These are phyloP conservation scores for Cryptococcus sp. DNA, from an alignment of 1,284 basidiomycete genomes.

Conservation along the genomic window DNA sequence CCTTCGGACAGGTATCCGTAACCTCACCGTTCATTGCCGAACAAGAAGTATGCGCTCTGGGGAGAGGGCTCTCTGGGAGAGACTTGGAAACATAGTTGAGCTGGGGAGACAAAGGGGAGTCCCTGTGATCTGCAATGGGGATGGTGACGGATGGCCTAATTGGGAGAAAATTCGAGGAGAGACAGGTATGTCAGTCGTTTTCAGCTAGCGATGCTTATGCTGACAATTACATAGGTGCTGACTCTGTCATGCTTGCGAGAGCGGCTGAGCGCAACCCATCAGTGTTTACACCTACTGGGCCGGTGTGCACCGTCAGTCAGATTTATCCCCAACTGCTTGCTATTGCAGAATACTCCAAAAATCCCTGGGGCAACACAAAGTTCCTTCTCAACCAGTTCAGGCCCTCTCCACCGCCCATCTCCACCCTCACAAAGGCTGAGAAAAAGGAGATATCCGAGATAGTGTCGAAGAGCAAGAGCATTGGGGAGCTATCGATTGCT, in stretches of 20 bases:
- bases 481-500: conserved; percentile 59
- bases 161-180: conserved; percentile 67
- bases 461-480: conserved; percentile 64
- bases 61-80: conserved; percentile 73
- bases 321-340: conserved; percentile 71
- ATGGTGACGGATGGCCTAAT: conserved; percentile 77
- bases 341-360: conserved; percentile 65
- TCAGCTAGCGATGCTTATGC: conserved; percentile 2
- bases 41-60: conserved; percentile 87
- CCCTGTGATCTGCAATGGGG: conserved; percentile 90
- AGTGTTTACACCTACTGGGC: conserved; percentile 70
- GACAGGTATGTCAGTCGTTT: conserved; percentile 58
- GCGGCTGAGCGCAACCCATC: conserved; percentile 90
- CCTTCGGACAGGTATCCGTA: conserved; percentile 79
- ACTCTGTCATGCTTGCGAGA: conserved; percentile 92
- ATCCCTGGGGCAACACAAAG: conserved; percentile 84
- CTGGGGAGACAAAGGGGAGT: conserved; percentile 58
- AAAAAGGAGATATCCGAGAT: conserved; percentile 59
- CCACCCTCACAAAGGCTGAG: conserved; percentile 58
- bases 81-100: conserved; percentile 79
- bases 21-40: conserved; percentile 91
- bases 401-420: conserved; percentile 53
- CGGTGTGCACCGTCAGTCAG: conserved; percentile 65
- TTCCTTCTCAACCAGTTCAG: conserved; percentile 83
- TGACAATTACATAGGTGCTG: conserved; percentile 60